phyloP scores from a whole-genome alignment of 2,329 filamentous ascomycete genomes.

The Dryadomyces quercus-mongolicae region DNA sequence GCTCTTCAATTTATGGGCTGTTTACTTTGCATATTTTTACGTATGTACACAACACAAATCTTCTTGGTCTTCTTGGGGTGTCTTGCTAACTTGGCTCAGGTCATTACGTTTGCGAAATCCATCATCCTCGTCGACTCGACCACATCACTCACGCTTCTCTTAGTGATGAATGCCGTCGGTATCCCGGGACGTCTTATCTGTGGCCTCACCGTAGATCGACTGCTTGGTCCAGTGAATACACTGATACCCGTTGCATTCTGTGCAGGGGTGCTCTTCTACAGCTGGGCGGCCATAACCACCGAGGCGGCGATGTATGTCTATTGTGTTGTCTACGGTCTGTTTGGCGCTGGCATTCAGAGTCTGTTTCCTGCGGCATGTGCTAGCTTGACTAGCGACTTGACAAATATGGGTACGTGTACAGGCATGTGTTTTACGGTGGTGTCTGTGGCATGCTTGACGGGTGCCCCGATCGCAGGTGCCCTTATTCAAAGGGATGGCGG shows the following conservation, averaged over 20 bases:
- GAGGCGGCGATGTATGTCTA: not conserved
- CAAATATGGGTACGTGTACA: too few species aligned
- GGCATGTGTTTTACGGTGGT: too few species aligned
- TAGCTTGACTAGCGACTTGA: too few species aligned
- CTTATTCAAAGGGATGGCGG: too few species aligned
- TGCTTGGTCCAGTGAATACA: not conserved
- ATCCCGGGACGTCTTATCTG: not conserved
- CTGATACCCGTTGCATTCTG: not conserved
- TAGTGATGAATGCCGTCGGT: not conserved
- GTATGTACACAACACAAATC: too few species aligned
- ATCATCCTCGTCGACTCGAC: not conserved
- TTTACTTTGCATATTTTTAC: constrained; percentile 38
- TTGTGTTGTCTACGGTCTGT: too few species aligned
- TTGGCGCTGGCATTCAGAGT: too few species aligned
- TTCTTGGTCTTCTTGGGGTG: constrained; percentile 16
- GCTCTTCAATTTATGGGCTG: constrained; percentile 28
- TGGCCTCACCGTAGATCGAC: not conserved
- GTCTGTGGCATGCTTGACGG: too few species aligned
- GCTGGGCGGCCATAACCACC: not conserved
- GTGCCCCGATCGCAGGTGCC: too few species aligned
- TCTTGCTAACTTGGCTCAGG: too few species aligned
- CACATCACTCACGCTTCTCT: not conserved
- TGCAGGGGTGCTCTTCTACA: not conserved
- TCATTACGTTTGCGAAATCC: too few species aligned
- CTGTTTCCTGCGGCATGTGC: too few species aligned